Evolutionary conservation across 768 basidiomycete genomes (phyloP).

Genomic region (Hydnum rufescens): DNA sequence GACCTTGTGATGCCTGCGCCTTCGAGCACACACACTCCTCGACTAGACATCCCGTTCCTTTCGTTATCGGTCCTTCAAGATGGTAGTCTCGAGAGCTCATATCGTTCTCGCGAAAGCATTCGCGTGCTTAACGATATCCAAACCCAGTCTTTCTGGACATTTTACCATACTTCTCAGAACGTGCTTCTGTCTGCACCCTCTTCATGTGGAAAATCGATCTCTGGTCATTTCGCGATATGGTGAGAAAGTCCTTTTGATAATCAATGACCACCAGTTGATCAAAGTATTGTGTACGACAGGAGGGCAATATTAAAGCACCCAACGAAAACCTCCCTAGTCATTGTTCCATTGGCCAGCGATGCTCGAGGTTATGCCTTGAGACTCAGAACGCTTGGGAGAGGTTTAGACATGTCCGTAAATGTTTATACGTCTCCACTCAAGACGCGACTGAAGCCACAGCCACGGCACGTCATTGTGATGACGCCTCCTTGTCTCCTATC

Average conservation of each 20-base stretch:
- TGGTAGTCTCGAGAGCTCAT: constrained; percentile 25
- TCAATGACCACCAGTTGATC: too few species aligned
- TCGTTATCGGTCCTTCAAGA: constrained; percentile 32
- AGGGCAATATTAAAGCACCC: background rate
- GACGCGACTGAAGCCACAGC: background rate
- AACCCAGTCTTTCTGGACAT: constrained; percentile 72
- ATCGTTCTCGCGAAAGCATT: constrained; percentile 24
- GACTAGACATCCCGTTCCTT: constrained; percentile 61
- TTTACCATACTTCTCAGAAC: constrained; percentile 46
- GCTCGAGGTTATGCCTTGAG: background rate
- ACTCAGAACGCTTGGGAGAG: background rate
- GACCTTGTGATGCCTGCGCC: constrained; percentile 53
- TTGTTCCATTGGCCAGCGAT: constrained; percentile 26
- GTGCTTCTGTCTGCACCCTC: constrained; percentile 59
- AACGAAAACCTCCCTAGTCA: constrained; percentile 46
- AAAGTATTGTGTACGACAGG: too few species aligned
- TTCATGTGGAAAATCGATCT: constrained; percentile 58
- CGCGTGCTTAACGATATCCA: constrained; percentile 66
- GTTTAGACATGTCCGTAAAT: background rate
- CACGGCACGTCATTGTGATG: constrained; percentile 28
- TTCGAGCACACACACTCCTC: constrained; percentile 35
- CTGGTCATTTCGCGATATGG: constrained; percentile 57
- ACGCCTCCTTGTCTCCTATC: constrained; percentile 32
- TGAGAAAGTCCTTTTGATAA: constrained; percentile 20
- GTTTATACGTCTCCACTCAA: constrained; percentile 1